Percentiles rank a stretch among this genome's conserved stretches.
Evolutionary conservation across 139 green algal genomes (phyloP).

Genomic region (Chlorella sp.): DNA sequence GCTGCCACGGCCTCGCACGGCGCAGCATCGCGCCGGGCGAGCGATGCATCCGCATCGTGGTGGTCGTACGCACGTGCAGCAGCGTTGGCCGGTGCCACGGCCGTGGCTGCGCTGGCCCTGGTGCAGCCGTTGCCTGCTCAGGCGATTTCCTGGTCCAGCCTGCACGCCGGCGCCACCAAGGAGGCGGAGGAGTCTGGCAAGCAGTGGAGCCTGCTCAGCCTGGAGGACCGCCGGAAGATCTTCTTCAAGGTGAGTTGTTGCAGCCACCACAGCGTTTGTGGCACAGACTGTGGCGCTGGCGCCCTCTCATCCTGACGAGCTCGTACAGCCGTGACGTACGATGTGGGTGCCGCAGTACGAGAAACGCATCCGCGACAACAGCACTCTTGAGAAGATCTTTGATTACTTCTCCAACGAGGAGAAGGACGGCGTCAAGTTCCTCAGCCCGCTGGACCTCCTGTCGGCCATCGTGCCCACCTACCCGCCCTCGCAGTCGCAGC

Average conservation of each 20-base stretch:
- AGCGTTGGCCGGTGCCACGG: background rate
- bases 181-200: background rate
- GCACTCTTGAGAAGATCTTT: slow-evolving; percentile 73
- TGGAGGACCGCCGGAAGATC: background rate
- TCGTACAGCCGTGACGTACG: background rate
- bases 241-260: background rate
- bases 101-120: background rate
- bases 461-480: slow-evolving; percentile 65
- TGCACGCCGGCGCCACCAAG: background rate
- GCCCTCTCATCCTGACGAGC: background rate
- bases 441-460: slow-evolving; percentile 47
- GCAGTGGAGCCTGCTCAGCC: background rate
- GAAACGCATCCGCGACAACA: slow-evolving; percentile 71
- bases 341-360: slow-evolving; percentile 50
- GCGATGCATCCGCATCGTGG: too few species aligned
- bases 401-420: slow-evolving; percentile 70
- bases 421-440: slow-evolving; percentile 23
- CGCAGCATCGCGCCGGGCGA: background rate
- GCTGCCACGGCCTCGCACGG: too few species aligned
- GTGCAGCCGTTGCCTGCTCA: background rate
- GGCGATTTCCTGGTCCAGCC: too few species aligned
- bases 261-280: background rate
- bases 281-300: background rate
- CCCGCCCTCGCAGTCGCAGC: slow-evolving; percentile 43
- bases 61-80: too few species aligned